Base-by-base conservation (phyloP, 2,329 filamentous ascomycete species). In the Paracoccidioides lutzii region DNA sequence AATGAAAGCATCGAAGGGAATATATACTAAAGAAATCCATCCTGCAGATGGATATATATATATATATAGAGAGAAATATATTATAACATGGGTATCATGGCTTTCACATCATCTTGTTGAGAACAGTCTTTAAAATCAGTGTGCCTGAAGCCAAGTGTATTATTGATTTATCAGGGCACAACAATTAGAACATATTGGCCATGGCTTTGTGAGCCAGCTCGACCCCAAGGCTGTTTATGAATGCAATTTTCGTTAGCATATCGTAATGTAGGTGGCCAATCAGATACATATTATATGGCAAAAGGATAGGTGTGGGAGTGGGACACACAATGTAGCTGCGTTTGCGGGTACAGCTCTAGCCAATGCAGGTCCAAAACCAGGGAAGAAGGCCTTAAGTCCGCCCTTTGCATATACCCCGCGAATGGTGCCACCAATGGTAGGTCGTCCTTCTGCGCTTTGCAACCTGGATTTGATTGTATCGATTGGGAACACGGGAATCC, bases 401-500 rank as follows among this genome's bases (percentile, higher is more conserved):
- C 91, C 90, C 65, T 77, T 84, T 40, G 77, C 83, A 68, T 95
- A 95, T n/a, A 98, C 77, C 55, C 89, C 82, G 61, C 81, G 79
- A 53, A 98, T 81, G 37, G 93, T 88, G 6, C 87, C 84, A 14
- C 83, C 80, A 53, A 98, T 82, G 0, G 86, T 88, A 52, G 90
- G 84, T 63, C 85, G 85, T 51, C 89, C 90, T 66, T 93, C 87
- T 44, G 89, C 89, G 45, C 88, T 95, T 78, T 98, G 93, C 69
- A 98, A 75, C 41, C 90, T 79, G 60, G 85, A 90, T 81, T 98
- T 98, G 75, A 98, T 84, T 0, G 93, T 98, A 68, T 98, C 93
- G 61, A 98, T 81, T 28, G 93, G 93, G 81, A 98, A 98, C 44
- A 98, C 90, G 54, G 93, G 90, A 63, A 96, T 93, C 93, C 93